These are phyloP conservation scores for Sisymbrium altissimum DNA, from an alignment of 345 rosid genomes.

Conservation along the genomic window DNA sequence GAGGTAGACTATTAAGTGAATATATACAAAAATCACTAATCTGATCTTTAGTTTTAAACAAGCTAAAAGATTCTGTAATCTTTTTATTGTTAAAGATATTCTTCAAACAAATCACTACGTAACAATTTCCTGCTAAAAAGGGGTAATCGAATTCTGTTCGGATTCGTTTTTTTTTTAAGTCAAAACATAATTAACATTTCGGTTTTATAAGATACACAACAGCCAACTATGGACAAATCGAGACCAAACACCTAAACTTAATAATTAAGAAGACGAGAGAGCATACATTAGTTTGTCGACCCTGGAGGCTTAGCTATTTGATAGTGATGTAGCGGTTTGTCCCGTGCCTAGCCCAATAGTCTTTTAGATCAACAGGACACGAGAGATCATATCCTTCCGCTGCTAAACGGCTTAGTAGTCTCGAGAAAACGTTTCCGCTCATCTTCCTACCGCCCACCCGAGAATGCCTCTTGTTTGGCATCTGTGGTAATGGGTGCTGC, in stretches of 20 bases:
- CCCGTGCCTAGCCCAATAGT: constrained; percentile 94
- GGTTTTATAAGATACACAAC: constrained; percentile 8
- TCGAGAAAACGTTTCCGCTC: constrained; percentile 85
- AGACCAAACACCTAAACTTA: not conserved
- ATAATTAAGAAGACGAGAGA: not conserved
- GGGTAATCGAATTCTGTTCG: not conserved
- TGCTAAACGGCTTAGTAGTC: constrained; percentile 69
- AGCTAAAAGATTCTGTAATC: not conserved
- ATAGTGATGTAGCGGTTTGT: constrained; percentile 96
- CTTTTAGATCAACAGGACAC: constrained; percentile 74
- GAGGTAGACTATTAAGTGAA: not conserved
- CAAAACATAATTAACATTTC: constrained; percentile 4
- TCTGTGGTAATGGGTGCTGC: constrained; percentile 75
- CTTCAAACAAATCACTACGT: not conserved
- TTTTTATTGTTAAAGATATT: not conserved
- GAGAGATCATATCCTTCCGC: constrained; percentile 71
- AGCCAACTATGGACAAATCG: not conserved
- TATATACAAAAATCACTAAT: not conserved
- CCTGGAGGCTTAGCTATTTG: constrained; percentile 44
- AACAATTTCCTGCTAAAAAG: not conserved
- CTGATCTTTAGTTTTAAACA: not conserved
- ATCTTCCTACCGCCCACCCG: constrained; percentile 92
- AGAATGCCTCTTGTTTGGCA: constrained; percentile 86
- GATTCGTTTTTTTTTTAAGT: not conserved
- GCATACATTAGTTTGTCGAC: not conserved